Conservation (phyloP, 371 early-diverging fungal species). For the Mucor saturninus region DNA sequence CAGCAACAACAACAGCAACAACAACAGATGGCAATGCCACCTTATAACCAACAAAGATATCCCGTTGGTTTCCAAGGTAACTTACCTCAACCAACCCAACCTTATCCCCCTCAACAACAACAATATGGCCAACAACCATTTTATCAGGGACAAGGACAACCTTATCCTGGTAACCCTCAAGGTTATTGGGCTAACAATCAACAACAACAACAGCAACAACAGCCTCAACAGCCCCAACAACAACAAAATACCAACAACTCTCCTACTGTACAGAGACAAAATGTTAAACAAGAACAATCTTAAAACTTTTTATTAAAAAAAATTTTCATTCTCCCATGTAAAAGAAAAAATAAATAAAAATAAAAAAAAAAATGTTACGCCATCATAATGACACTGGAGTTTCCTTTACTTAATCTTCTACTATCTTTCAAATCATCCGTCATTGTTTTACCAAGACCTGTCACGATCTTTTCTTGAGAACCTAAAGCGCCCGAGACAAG, state of each 20-base stretch:
- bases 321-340: neutral
- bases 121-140: constrained; percentile 13
- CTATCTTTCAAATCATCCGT: constrained; percentile 37
- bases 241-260: neutral
- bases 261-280: constrained; percentile 5
- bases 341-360: neutral
- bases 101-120: constrained; percentile 3
- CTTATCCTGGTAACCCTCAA: neutral
- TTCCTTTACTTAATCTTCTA: constrained; percentile 42
- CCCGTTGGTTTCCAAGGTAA: constrained; percentile 7
- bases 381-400: constrained; percentile 43
- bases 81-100: constrained; percentile 7
- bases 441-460: constrained; percentile 52
- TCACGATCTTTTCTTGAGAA: constrained; percentile 42
- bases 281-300: constrained; percentile 7
- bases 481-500: constrained; percentile 49
- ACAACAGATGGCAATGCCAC: constrained; percentile 1
- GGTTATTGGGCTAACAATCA: constrained; percentile 13
- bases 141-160: constrained; percentile 7
- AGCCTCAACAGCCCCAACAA: neutral
- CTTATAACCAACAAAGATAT: constrained; percentile 12
- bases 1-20: constrained; percentile 7
- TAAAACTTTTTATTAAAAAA: neutral
- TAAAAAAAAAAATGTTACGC: constrained; percentile 19
- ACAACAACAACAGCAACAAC: constrained; percentile 12